A percentile compares a stretch with the other conserved stretches of the same genome.
These are phyloP conservation scores for Discostella pseudostelligera DNA, from an alignment of 108 stramenopile species.

Conservation along the genomic window DNA sequence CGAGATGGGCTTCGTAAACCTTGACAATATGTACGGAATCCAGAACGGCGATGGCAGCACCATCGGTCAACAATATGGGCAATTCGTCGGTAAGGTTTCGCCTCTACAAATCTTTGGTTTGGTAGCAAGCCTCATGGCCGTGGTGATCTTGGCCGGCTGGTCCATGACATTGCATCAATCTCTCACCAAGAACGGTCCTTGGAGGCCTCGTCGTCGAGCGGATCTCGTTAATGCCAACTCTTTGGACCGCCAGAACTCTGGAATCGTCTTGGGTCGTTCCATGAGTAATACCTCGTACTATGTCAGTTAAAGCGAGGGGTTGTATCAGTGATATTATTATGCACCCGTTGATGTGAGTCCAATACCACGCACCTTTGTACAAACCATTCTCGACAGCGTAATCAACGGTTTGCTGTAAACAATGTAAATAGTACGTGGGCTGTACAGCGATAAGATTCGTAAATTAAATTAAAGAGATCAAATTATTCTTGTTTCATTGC, in stretches of 20 bases:
- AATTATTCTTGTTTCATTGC: too few relatives aligned
- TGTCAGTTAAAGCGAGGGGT: conserved; percentile 5
- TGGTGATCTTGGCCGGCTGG: conserved; percentile 22
- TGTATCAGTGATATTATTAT: too few relatives aligned
- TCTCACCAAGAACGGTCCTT: conserved; percentile 22
- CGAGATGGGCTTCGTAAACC: conserved; percentile 64
- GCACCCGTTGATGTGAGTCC: too few relatives aligned
- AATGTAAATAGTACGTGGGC: too few relatives aligned
- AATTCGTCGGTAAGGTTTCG: conserved; percentile 25
- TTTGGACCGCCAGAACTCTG: conserved; percentile 8
- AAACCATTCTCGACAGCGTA: too few relatives aligned
- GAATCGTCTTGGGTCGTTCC: conserved; percentile 13
- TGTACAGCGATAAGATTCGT: too few relatives aligned
- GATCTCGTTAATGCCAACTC: too few relatives aligned
- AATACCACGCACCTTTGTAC: too few relatives aligned
- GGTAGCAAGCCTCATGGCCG: conserved; percentile 15
- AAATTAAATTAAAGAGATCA: too few relatives aligned
- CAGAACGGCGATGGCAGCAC: not conserved
- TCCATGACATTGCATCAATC: conserved; percentile 17
- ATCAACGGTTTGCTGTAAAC: too few relatives aligned
- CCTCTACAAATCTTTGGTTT: conserved; percentile 36
- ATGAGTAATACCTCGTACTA: conserved; percentile 14
- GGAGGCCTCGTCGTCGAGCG: conserved; percentile 37
- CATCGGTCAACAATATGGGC: conserved; percentile 19
- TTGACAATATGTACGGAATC: conserved; percentile 31